phyloP scores from a whole-genome alignment of 257 asterid species.

The Lycium ferocissimum region DNA sequence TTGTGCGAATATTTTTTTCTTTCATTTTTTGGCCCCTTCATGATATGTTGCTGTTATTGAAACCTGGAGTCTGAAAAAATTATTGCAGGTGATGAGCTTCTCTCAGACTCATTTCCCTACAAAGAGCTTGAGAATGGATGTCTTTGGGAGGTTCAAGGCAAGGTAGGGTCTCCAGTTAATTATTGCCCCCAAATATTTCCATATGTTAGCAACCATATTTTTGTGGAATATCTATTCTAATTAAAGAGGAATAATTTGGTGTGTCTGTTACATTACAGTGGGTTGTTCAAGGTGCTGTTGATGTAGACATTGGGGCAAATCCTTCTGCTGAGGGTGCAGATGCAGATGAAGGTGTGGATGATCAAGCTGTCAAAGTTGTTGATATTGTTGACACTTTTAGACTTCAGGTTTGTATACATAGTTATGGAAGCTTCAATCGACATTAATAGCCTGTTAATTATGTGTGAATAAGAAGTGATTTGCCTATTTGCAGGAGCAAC shows the following conservation, averaged over 20 bases:
- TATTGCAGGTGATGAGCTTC: conserved; percentile 79
- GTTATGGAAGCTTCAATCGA: background rate
- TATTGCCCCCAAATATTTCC: background rate
- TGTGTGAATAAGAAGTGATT: background rate
- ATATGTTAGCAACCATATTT: background rate
- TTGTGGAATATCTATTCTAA: background rate
- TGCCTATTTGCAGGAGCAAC: conserved; percentile 75
- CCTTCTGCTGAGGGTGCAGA: conserved; percentile 88
- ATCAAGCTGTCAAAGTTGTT: conserved; percentile 65
- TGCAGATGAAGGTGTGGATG: conserved; percentile 88
- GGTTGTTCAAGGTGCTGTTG: conserved; percentile 70
- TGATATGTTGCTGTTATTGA: conserved; percentile 24
- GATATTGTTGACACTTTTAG: conserved; percentile 93
- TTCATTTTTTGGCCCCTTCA: background rate
- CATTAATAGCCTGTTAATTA: background rate
- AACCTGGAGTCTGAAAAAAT: background rate
- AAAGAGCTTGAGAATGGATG: conserved; percentile 71
- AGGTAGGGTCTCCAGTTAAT: conserved; percentile 51
- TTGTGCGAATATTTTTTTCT: background rate
- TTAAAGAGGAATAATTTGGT: background rate
- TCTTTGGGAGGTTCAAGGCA: conserved; percentile 92
- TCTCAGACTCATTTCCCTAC: conserved; percentile 91
- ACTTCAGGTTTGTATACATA: conserved; percentile 59
- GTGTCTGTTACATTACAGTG: conserved; percentile 52
- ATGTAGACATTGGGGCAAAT: conserved; percentile 90